Evolutionary conservation across 768 basidiomycete species (phyloP), one percentile per base, ranked within the genome.

Genomic region (Cystofilobasidium ferigula): DNA sequence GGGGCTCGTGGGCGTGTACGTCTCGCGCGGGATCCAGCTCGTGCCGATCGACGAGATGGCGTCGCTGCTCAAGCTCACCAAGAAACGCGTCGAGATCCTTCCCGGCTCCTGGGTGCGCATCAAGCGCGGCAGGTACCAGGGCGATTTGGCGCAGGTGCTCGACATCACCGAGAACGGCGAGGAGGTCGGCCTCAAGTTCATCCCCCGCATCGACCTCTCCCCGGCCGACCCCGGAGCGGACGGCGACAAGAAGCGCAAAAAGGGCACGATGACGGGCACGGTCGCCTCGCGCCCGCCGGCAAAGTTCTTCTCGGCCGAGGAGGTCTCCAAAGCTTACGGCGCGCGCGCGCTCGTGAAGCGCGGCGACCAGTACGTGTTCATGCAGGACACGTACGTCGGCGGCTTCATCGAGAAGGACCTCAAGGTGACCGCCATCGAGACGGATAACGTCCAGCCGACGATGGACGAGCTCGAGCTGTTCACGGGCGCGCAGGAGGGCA

Each of bases 141-240:
- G 91, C 20, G 95, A 99, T 76, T 79, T 99, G 57, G 95, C 95
- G 1, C 92, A 95, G 74, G 89, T 99, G 58, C 81, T 94, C 77
- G 93, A 95, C 73, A 82, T 94, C 68, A 88, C 88, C 24, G 89
- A 97, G 77, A 89, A 89, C 65, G 86, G 89, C 61, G 93, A 97
- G 72, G 88, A 91, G 59, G 87, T 92, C 57, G 90, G 88, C 0
- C 81, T 98, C 71, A 87, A 89, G 74, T 91, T 95, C 73, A 83
- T 99, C 66, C 95, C 95, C n/a, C 88, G 95, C 72, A 95, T 99
- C 74, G 95, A 99, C 77, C 80, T 97, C 61, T 89, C 86, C 66
- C 94, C 94, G 36, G 84, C 86, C 63, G 92, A 95, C 66, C 51
- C 66, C 63, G 61, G 58, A 22, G 79, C 79, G 0, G 80, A 83